Evolutionary conservation across 1,284 basidiomycete genomes (phyloP).

Genomic region (Apiotrichum mycotoxinovorans): DNA sequence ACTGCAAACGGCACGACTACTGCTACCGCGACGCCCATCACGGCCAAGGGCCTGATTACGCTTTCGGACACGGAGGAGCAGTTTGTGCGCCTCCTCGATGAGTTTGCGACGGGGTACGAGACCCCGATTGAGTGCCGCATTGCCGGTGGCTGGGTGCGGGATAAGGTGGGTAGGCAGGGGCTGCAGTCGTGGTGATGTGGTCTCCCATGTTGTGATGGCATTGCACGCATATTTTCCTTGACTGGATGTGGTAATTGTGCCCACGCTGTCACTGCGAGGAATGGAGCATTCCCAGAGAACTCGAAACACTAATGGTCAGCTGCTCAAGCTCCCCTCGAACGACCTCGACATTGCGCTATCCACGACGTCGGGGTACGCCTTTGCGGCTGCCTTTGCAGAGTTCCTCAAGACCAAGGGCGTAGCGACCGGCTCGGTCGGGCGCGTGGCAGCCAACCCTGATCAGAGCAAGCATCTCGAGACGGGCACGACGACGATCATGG

Average conservation of each 20-base stretch:
- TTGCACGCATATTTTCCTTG: too few species aligned
- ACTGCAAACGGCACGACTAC: not conserved
- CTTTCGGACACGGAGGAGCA: conserved; percentile 30
- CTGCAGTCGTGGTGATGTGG: too few species aligned
- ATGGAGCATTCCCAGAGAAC: too few species aligned
- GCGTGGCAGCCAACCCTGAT: conserved; percentile 90
- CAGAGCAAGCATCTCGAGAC: conserved; percentile 99
- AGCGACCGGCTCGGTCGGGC: conserved; percentile 61
- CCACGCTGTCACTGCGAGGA: too few species aligned
- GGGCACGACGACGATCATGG: conserved; percentile 80
- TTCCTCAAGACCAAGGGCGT: conserved; percentile 61
- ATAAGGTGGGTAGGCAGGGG: conserved; percentile 78
- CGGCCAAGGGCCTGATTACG: conserved; percentile 5
- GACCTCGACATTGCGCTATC: conserved; percentile 93
- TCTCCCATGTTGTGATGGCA: too few species aligned
- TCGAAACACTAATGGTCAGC: conserved; percentile 53
- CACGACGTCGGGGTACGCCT: conserved; percentile 83
- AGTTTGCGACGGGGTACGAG: conserved; percentile 31
- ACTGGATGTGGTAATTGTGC: too few species aligned
- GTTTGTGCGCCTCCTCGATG: conserved; percentile 42
- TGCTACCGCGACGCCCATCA: conserved; percentile 3
- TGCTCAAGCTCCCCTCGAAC: conserved; percentile 76
- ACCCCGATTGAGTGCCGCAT: conserved; percentile 68
- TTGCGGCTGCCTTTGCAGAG: conserved; percentile 74
- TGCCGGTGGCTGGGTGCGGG: conserved; percentile 94